Percentiles rank a stretch among this genome's conserved stretches.
Conservation (phyloP, 2,329 filamentous ascomycete genomes). For the Sarocladium strictum region DNA sequence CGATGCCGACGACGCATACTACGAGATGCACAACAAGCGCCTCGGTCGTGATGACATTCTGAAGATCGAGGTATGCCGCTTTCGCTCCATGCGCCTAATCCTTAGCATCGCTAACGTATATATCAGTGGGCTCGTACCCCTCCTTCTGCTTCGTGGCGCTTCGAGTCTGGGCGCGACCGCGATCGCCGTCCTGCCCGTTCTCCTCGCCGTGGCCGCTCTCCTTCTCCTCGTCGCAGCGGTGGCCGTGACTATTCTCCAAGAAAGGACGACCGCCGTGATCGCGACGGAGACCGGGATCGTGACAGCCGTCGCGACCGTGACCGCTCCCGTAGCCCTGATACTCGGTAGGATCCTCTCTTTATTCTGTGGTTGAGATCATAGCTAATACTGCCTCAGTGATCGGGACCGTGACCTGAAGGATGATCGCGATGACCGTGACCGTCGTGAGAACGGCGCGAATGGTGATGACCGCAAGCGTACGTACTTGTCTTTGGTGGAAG, state of each 20-base stretch:
- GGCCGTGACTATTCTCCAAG: conserved; percentile 78
- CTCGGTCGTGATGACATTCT: conserved; percentile 90
- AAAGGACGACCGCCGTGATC: conserved; percentile 77
- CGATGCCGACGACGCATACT: conserved; percentile 97
- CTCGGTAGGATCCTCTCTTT: conserved; percentile 35
- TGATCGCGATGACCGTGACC: conserved; percentile 66
- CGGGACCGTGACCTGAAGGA: conserved; percentile 54
- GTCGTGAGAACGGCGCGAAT: conserved; percentile 71
- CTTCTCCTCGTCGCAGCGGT: conserved; percentile 71
- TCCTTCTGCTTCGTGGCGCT: conserved; percentile 96
- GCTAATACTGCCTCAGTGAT: conserved; percentile 32
- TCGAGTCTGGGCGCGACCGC: conserved; percentile 82
- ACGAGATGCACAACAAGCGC: conserved; percentile 99
- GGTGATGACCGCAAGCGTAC: conserved; percentile 88
- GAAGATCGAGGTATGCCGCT: conserved; percentile 84
- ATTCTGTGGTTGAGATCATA: conserved; percentile 22
- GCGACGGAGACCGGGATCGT: conserved; percentile 73
- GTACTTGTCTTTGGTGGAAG: conserved; percentile 18
- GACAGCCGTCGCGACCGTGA: conserved; percentile 71
- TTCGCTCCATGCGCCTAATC: not conserved
- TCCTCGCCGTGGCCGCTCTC: conserved; percentile 63
- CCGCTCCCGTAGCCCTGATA: conserved; percentile 66
- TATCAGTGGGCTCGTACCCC: conserved; percentile 93
- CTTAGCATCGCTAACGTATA: conserved; percentile 8
- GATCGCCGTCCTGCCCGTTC: conserved; percentile 50